Conservation (phyloP, 2,329 filamentous ascomycete genomes). For the Fusarium abutilonis region DNA sequence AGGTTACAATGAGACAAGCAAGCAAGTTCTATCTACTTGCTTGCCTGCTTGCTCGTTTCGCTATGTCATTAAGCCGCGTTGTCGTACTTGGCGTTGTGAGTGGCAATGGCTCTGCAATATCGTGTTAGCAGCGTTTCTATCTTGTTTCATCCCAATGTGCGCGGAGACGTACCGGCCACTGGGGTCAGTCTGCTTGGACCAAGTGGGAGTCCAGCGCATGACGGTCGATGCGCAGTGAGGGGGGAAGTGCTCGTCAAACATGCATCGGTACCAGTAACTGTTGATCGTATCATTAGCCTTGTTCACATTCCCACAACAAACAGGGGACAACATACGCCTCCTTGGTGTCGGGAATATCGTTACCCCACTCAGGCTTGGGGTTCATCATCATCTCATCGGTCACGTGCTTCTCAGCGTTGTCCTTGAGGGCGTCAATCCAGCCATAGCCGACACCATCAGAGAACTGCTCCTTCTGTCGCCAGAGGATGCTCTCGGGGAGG, state of each 20-base stretch:
- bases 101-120: conserved; percentile 73
- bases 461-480: conserved; percentile 99
- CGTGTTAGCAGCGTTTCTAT: conserved; percentile 29
- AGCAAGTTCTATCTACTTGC: conserved; percentile 11
- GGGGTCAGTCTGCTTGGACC: conserved; percentile 95
- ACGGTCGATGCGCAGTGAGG: conserved; percentile 90
- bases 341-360: conserved; percentile 93
- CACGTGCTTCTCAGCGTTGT: conserved; percentile 87
- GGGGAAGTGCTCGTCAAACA: conserved; percentile 99
- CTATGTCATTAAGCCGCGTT: conserved; percentile 51
- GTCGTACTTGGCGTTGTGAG: conserved; percentile 79
- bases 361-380: conserved; percentile 95
- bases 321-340: conserved; percentile 73
- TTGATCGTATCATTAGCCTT: conserved; percentile 44
- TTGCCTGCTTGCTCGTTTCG: conserved; percentile 25
- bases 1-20: conserved; percentile 40
- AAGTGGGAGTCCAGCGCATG: conserved; percentile 95
- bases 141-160: not conserved
- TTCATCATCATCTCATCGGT: conserved; percentile 99
- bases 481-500: conserved; percentile 95
- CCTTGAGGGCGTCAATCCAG: conserved; percentile 98
- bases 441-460: conserved; percentile 98
- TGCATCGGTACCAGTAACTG: conserved; percentile 94
- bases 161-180: conserved; percentile 75
- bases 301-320: not conserved